phyloP scores from a whole-genome alignment of 768 basidiomycete genomes.

The Paxillus ammoniavirescens region DNA sequence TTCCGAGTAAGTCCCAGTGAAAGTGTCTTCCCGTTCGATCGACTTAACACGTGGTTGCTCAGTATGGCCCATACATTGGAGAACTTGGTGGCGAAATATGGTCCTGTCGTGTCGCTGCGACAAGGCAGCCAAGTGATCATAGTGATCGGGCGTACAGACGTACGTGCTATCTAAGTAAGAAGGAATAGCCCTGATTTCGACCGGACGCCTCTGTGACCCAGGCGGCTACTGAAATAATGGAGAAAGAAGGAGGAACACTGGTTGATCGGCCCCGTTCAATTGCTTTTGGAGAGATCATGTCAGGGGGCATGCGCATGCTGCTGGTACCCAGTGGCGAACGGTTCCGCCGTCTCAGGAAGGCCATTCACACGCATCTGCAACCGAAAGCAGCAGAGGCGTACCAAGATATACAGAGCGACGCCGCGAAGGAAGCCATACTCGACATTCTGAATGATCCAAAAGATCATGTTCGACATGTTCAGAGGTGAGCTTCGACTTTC shows the following conservation, averaged over 20 bases:
- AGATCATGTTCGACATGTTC: slow-evolving; percentile 40
- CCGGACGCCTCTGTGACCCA: slow-evolving; percentile 4
- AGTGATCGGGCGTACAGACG: slow-evolving; percentile 18
- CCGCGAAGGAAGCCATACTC: slow-evolving; percentile 18
- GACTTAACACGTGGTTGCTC: neutral
- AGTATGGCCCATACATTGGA: slow-evolving; percentile 36
- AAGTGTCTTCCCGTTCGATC: too few species aligned
- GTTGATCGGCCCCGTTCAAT: slow-evolving; percentile 36
- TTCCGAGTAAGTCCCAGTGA: neutral
- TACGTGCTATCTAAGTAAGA: slow-evolving; percentile 1
- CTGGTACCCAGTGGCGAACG: slow-evolving; percentile 26
- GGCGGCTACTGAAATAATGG: slow-evolving; percentile 40
- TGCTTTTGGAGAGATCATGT: slow-evolving; percentile 34
- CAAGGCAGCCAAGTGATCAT: slow-evolving; percentile 36
- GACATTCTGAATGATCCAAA: slow-evolving; percentile 34
- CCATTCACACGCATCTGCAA: slow-evolving; percentile 53
- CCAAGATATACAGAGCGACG: slow-evolving; percentile 41
- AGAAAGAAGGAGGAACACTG: slow-evolving; percentile 35
- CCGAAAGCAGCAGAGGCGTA: slow-evolving; percentile 46
- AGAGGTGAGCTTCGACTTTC: slow-evolving; percentile 40
- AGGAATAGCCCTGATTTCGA: neutral
- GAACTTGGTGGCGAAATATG: slow-evolving; percentile 55
- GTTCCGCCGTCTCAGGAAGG: slow-evolving; percentile 38
- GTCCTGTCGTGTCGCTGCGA: slow-evolving; percentile 54
- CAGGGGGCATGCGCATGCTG: slow-evolving; percentile 33